These are phyloP conservation scores for Pestalotiopsis sp. DNA, from an alignment of 2,329 filamentous ascomycete genomes.

Conservation along the genomic window DNA sequence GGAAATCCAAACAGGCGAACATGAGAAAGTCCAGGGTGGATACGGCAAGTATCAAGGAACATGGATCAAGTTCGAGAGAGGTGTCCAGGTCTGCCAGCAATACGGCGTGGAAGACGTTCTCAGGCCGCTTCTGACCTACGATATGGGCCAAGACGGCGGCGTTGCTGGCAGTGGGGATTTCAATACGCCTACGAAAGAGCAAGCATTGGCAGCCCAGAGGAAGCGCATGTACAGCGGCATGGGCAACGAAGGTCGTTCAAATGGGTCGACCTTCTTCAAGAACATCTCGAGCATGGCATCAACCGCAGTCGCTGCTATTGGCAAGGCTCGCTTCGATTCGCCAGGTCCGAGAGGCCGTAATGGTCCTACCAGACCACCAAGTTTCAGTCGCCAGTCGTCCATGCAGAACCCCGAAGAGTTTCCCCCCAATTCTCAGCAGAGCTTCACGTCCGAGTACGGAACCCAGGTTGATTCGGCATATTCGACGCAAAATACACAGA, in stretches of 20 bases:
- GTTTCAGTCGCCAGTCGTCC: conserved; percentile 72
- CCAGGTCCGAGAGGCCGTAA: conserved; percentile 70
- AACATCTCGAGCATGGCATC: conserved; percentile 94
- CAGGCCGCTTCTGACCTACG: conserved; percentile 75
- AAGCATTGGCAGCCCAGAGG: conserved; percentile 93
- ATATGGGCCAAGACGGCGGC: conserved; percentile 77
- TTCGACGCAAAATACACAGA: conserved; percentile 57
- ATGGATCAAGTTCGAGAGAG: conserved; percentile 94
- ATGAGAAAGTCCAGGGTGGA: conserved; percentile 97
- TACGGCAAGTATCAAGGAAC: conserved; percentile 99
- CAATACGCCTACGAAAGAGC: conserved; percentile 97
- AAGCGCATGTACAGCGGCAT: conserved; percentile 84
- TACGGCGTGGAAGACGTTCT: conserved; percentile 78
- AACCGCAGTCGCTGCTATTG: conserved; percentile 92
- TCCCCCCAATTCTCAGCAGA: conserved; percentile 81
- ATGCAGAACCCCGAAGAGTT: conserved; percentile 72
- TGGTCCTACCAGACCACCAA: conserved; percentile 66
- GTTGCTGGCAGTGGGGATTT: conserved; percentile 73
- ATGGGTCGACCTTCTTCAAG: conserved; percentile 85
- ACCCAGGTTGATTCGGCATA: conserved; percentile 74
- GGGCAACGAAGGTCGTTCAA: conserved; percentile 67
- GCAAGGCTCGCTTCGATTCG: conserved; percentile 92
- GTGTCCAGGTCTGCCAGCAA: conserved; percentile 85
- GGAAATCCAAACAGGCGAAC: conserved; percentile 92
- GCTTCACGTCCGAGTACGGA: conserved; percentile 74